Conservation (phyloP, 306 rosid genomes). For the Quercus berberidifolia region DNA sequence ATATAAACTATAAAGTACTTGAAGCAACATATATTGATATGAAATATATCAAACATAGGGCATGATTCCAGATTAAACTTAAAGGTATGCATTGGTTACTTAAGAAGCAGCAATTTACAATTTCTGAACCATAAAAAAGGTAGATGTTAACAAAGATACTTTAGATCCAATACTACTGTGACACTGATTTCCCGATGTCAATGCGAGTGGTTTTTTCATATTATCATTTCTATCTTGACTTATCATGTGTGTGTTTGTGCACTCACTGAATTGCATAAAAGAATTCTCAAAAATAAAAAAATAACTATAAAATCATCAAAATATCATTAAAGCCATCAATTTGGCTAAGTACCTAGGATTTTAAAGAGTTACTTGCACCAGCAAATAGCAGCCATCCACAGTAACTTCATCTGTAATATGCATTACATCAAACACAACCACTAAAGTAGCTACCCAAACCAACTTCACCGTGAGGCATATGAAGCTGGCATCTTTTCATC, state of each 20-base stretch:
- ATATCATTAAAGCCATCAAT: neutral
- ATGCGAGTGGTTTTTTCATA: neutral
- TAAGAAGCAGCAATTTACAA: neutral
- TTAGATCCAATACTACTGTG: neutral
- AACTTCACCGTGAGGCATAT: neutral
- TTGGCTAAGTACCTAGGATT: neutral
- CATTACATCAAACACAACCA: neutral
- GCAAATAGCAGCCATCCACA: neutral
- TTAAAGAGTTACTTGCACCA: neutral
- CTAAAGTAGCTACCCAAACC: neutral
- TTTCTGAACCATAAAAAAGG: neutral
- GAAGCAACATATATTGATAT: neutral
- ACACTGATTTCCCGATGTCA: neutral
- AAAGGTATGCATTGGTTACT: conserved; percentile 1
- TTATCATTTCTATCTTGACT: neutral
- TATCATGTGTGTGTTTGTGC: neutral
- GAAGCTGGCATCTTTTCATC: neutral
- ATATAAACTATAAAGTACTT: neutral
- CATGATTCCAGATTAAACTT: neutral
- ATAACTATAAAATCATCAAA: too few species aligned
- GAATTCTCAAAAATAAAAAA: neutral
- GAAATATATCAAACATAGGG: neutral
- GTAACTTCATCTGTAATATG: neutral
- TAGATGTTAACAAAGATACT: too few species aligned
- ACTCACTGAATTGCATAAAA: neutral